These are phyloP conservation scores for Dothideomycetes sp. DNA, from an alignment of 2,329 filamentous ascomycete genomes.

Conservation along the genomic window DNA sequence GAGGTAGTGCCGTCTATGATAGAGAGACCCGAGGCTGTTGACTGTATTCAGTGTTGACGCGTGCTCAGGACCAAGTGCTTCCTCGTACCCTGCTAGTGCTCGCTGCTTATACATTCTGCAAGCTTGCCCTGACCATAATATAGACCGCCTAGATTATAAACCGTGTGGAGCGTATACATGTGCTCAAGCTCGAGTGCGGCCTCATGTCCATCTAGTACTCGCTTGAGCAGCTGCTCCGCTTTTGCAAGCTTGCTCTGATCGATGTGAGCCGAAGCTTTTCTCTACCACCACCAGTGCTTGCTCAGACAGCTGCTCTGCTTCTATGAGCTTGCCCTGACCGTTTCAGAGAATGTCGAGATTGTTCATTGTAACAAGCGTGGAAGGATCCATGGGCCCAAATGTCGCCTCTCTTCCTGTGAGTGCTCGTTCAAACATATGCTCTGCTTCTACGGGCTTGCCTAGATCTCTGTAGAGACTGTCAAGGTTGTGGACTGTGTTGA, in stretches of 20 bases:
- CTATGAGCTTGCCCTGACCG: not conserved
- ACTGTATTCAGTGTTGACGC: conserved; percentile 14
- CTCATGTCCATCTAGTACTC: conserved; percentile 4
- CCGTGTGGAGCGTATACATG: conserved; percentile 11
- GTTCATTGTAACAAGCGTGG: not conserved
- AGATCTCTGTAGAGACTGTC: not conserved
- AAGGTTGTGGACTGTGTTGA: not conserved
- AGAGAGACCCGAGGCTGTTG: too few relatives aligned
- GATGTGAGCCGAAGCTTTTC: not conserved
- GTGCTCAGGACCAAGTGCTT: conserved; percentile 12
- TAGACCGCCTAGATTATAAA: not conserved
- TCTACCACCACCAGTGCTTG: not conserved
- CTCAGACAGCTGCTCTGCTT: not conserved
- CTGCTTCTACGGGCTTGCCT: not conserved
- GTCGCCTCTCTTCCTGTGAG: not conserved
- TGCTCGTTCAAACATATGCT: not conserved
- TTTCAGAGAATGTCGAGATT: not conserved
- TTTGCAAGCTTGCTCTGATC: conserved; percentile 1
- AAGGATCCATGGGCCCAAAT: not conserved
- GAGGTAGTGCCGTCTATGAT: too few relatives aligned
- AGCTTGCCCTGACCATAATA: conserved; percentile 10
- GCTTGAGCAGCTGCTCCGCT: not conserved
- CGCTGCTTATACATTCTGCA: conserved; percentile 13
- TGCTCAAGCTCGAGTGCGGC: conserved; percentile 13
- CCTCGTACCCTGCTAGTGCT: conserved; percentile 14